Evolutionary conservation across 345 rosid genomes (phyloP).

Genomic region (Trapa incisa): DNA sequence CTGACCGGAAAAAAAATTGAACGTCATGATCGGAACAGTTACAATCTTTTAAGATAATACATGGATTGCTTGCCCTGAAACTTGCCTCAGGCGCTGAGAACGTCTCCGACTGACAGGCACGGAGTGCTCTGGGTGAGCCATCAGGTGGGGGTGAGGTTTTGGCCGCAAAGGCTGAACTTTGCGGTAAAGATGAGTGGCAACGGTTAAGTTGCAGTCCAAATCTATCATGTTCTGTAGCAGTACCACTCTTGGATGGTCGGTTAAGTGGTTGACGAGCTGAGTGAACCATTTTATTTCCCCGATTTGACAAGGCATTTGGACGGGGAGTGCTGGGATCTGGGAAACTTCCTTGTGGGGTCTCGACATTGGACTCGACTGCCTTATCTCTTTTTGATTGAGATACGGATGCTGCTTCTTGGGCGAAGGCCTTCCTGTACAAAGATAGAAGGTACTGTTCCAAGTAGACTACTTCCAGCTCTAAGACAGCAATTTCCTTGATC

Average conservation of each 20-base stretch:
- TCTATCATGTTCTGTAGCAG: conserved; percentile 21
- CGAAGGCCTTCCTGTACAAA: conserved; percentile 77
- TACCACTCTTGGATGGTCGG: conserved; percentile 22
- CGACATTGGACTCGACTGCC: conserved; percentile 28
- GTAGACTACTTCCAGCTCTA: conserved; percentile 83
- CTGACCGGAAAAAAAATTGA: conserved; percentile 22
- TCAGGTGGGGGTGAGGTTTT: conserved; percentile 37
- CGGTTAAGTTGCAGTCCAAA: conserved; percentile 23
- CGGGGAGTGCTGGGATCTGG: conserved; percentile 21
- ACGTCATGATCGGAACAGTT: background rate
- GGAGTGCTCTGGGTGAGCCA: conserved; percentile 26
- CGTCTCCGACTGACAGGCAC: conserved; percentile 60
- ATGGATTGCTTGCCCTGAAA: background rate
- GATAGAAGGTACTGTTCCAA: conserved; percentile 89
- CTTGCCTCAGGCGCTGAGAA: conserved; percentile 51
- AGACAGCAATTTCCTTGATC: conserved; percentile 74
- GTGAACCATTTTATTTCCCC: conserved; percentile 24
- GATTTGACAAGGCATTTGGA: conserved; percentile 24
- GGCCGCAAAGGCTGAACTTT: conserved; percentile 32
- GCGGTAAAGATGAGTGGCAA: conserved; percentile 66
- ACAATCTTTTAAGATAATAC: background rate
- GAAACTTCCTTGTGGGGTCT: conserved; percentile 26
- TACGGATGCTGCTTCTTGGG: conserved; percentile 38
- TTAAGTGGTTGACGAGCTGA: conserved; percentile 27
- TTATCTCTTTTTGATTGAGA: conserved; percentile 34